phyloP scores from a whole-genome alignment of 2,329 filamentous ascomycete species.

The Hypoxylon sp. region DNA sequence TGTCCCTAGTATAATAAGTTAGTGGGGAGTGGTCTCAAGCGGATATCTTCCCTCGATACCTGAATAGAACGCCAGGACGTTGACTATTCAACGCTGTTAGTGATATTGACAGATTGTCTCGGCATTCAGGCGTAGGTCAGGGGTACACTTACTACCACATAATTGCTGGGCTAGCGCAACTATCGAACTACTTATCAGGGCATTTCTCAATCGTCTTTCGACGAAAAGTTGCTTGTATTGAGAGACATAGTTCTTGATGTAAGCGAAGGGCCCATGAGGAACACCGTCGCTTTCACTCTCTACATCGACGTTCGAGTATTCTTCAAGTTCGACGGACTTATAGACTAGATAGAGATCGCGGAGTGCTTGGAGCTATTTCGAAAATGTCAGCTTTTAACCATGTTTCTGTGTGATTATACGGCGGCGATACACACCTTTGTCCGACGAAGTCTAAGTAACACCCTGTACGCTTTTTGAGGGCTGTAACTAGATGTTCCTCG shows the following conservation, averaged over 20 bases:
- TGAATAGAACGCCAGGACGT: conserved; percentile 63
- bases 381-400: not conserved
- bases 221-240: conserved; percentile 50
- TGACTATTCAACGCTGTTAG: conserved; percentile 53
- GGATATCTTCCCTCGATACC: conserved; percentile 46
- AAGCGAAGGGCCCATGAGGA: conserved; percentile 38
- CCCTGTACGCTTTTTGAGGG: conserved; percentile 54
- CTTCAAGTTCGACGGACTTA: conserved; percentile 51
- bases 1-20: conserved; percentile 17
- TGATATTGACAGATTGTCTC: conserved; percentile 56
- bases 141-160: conserved; percentile 53
- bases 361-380: conserved; percentile 57
- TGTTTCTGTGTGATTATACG: not conserved
- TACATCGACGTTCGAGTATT: conserved; percentile 30
- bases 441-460: conserved; percentile 56
- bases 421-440: conserved; percentile 51
- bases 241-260: conserved; percentile 35
- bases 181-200: conserved; percentile 53
- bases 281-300: conserved; percentile 18
- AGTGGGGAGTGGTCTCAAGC: not conserved
- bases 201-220: conserved; percentile 50
- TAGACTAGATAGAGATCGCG: conserved; percentile 60
- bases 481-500: conserved; percentile 55
- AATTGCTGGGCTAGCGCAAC: conserved; percentile 55
- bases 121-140: not conserved